Percentiles rank a stretch among this genome's conserved stretches.
Conservation (phyloP, 2,329 filamentous ascomycete species). For the Fusarium burgessii region DNA sequence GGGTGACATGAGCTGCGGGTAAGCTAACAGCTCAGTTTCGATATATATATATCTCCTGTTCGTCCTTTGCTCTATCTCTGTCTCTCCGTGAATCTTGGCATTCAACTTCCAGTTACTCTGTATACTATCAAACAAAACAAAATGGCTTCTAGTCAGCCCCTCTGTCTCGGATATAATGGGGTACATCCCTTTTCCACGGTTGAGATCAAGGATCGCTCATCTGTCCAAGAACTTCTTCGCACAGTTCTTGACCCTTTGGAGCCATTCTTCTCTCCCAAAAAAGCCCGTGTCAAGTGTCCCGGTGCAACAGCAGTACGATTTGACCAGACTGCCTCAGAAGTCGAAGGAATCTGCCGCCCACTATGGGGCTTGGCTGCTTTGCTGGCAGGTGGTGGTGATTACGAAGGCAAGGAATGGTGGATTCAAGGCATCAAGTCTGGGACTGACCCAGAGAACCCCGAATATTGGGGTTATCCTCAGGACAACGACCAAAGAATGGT, state of each 20-base stretch:
- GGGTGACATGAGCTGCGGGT: constrained; percentile 2
- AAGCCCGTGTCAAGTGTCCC: constrained; percentile 73
- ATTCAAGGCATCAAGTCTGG: constrained; percentile 77
- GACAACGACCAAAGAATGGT: constrained; percentile 88
- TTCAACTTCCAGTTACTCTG: neutral
- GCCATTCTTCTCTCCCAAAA: constrained; percentile 76
- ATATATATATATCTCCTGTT: constrained; percentile 10
- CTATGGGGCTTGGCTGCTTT: constrained; percentile 81
- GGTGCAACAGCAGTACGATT: constrained; percentile 81
- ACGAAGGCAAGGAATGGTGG: constrained; percentile 71
- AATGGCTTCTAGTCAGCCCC: constrained; percentile 37
- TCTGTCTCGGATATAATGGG: constrained; percentile 62
- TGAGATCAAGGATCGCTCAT: constrained; percentile 62
- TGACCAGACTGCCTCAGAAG: constrained; percentile 80
- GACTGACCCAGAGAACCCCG: constrained; percentile 75
- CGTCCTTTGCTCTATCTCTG: neutral
- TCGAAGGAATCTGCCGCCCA: constrained; percentile 81
- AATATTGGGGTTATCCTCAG: constrained; percentile 82
- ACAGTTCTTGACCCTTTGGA: constrained; percentile 77
- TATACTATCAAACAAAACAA: neutral
- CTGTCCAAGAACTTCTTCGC: constrained; percentile 70
- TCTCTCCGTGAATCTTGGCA: neutral
- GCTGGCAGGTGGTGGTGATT: constrained; percentile 75
- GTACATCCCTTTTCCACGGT: constrained; percentile 68
- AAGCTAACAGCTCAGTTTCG: neutral